Percentiles rank a stretch among this genome's conserved stretches.
Conservation (phyloP, 768 basidiomycete species). For the Multifurca ochricompacta region DNA sequence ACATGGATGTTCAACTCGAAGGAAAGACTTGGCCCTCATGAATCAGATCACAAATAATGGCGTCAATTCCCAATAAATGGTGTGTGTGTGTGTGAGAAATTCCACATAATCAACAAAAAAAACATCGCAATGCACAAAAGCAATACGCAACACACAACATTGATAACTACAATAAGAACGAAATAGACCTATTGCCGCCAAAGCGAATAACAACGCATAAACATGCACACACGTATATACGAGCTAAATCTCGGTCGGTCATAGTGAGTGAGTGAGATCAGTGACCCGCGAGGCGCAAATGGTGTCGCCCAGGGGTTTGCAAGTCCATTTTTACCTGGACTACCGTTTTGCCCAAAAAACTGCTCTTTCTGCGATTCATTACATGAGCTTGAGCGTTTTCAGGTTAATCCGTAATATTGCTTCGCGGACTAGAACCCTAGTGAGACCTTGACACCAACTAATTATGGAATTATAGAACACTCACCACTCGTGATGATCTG, state of each 20-base stretch:
- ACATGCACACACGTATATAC: slow-evolving; percentile 4
- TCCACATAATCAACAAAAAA: too few species aligned
- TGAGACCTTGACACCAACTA: too few species aligned
- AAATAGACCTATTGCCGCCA: not conserved
- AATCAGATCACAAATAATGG: too few species aligned
- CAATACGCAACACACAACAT: too few species aligned
- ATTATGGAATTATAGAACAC: slow-evolving; percentile 23
- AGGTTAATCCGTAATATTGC: slow-evolving; percentile 60
- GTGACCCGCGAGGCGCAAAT: too few species aligned
- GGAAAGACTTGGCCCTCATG: too few species aligned
- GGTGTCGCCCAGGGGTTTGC: too few species aligned
- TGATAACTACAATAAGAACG: not conserved
- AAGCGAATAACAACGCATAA: not conserved
- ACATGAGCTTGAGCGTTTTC: slow-evolving; percentile 47
- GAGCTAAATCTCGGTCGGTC: not conserved
- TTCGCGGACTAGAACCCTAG: slow-evolving; percentile 38
- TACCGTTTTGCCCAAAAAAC: not conserved
- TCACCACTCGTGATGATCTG: slow-evolving; percentile 68
- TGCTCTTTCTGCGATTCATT: too few species aligned
- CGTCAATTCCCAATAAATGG: too few species aligned
- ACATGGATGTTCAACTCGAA: slow-evolving; percentile 25
- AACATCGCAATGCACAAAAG: too few species aligned
- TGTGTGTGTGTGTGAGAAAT: too few species aligned
- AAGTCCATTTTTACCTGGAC: too few species aligned
- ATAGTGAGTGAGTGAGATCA: not conserved